phyloP scores from a whole-genome alignment of 805 yeast genomes.

The Schizosaccharomyces cryophilus region DNA sequence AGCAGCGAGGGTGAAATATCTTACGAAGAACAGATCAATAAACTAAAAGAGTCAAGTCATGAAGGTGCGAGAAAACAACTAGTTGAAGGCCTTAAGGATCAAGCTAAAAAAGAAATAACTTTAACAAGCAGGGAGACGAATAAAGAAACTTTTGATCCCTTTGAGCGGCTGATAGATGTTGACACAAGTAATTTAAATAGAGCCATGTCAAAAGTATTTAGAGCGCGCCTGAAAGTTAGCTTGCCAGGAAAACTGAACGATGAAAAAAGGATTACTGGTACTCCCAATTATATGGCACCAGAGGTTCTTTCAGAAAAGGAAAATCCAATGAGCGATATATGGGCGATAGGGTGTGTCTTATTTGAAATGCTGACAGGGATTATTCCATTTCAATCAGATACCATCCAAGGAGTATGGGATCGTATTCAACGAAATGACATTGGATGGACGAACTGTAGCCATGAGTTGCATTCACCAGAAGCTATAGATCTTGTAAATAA shows the following conservation, averaged over 20 bases:
- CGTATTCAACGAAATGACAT: not conserved
- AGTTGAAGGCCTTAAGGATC: too few relatives aligned
- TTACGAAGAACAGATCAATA: not conserved
- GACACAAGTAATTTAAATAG: too few relatives aligned
- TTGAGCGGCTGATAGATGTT: too few relatives aligned
- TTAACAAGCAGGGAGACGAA: too few relatives aligned
- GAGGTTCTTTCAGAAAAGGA: constrained; percentile 88
- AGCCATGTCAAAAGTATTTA: too few relatives aligned
- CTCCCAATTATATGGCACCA: constrained; percentile 96
- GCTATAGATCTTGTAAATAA: not conserved
- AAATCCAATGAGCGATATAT: constrained; percentile 89
- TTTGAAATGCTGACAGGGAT: constrained; percentile 90
- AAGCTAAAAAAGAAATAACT: too few relatives aligned
- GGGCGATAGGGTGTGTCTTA: constrained; percentile 94
- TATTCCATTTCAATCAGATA: constrained; percentile 86
- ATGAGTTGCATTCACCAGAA: not conserved
- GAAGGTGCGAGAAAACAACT: too few relatives aligned
- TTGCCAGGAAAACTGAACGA: constrained; percentile 17
- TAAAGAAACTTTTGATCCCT: too few relatives aligned
- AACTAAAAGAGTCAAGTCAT: not conserved
- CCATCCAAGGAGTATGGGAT: constrained; percentile 75
- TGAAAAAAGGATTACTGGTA: constrained; percentile 95
- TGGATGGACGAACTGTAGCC: not conserved
- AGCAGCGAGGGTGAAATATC: not conserved
- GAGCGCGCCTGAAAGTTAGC: not conserved